Conservation (phyloP, 2,329 filamentous ascomycete species). For the Exophiala spinifera region DNA sequence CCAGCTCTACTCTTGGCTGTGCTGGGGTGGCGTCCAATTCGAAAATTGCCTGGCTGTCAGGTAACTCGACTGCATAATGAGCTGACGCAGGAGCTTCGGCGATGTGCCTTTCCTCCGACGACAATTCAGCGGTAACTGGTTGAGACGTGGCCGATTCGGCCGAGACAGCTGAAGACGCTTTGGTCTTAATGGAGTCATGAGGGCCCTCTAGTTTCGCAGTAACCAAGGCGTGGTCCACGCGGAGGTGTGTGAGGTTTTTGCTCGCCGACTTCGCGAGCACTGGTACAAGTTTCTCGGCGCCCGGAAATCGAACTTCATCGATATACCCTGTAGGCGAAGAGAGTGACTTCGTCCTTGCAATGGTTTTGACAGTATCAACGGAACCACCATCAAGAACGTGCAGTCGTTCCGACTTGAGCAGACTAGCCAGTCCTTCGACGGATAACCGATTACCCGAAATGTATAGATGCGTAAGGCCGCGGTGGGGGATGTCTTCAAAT, state of each 20-base stretch:
- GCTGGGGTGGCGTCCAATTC: constrained; percentile 40
- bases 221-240: constrained; percentile 54
- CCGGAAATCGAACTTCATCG: constrained; percentile 40
- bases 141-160: constrained; percentile 19
- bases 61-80: constrained; percentile 35
- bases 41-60: constrained; percentile 33
- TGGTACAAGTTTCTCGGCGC: constrained; percentile 55
- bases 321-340: constrained; percentile 23
- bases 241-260: constrained; percentile 51
- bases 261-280: constrained; percentile 47
- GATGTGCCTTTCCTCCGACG: constrained; percentile 33
- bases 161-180: constrained; percentile 1
- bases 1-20: constrained; percentile 36
- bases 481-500: constrained; percentile 53
- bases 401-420: constrained; percentile 51
- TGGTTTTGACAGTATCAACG: constrained; percentile 36
- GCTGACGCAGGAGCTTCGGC: constrained; percentile 25
- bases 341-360: constrained; percentile 19
- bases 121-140: constrained; percentile 31
- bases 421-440: constrained; percentile 53
- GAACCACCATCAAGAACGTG: constrained; percentile 56
- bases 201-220: constrained; percentile 41
- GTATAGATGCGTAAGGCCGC: constrained; percentile 60
- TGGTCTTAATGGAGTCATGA: constrained; percentile 6
- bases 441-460: constrained; percentile 56